Evolutionary conservation across 1,139 yeast species (phyloP), one percentile per base, ranked within the genome.

Genomic region (Insectozyma bohioensis): DNA sequence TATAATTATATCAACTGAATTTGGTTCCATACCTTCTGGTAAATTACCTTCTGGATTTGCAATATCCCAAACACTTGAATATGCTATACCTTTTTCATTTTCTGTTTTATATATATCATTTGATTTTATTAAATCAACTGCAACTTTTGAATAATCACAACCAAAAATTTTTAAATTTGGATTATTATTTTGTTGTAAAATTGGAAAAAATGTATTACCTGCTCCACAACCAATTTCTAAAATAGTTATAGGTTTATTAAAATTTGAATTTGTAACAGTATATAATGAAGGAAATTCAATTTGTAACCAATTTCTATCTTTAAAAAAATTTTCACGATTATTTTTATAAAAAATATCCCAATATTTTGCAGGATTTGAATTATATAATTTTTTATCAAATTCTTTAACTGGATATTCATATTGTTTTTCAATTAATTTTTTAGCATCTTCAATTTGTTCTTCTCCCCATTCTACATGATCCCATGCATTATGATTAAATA

Each of bases 391-490:
- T 60, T 85, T 87, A 54, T 92, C 95, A 51, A 84, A 85, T 3
- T 85, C 95, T 31, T 78, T 70, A 11, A 94, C 98, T 0, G 97
- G 97, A 35, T 70, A 64, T 29, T 82, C 87, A 42, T 77, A 75
- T 54, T 92, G 99, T 44, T 78, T 75, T 10, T 75, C 63, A 18
- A 92, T 84, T 57, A 82, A 78, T 46, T 72, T 80, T 53, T 85
- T 74, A 3, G 97, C 96, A 45, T 82, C 79, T 13, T 67, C 56
- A 18, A 81, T 62, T 54, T 94, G 97, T 47, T 87, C 95, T 31
- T 84, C 88, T 30, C 95, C 97, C 96, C 97, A 90, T 52, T 88
- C 96, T 13, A 88, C 97, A 54, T 94, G 95, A 56, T 92, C 99
- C 82, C 99, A 92, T 0, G 99, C 98, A 57, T 92, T 92, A 54